These are phyloP conservation scores for Solanum raphanifolium DNA, from an alignment of 257 asterid genomes.

Conservation along the genomic window DNA sequence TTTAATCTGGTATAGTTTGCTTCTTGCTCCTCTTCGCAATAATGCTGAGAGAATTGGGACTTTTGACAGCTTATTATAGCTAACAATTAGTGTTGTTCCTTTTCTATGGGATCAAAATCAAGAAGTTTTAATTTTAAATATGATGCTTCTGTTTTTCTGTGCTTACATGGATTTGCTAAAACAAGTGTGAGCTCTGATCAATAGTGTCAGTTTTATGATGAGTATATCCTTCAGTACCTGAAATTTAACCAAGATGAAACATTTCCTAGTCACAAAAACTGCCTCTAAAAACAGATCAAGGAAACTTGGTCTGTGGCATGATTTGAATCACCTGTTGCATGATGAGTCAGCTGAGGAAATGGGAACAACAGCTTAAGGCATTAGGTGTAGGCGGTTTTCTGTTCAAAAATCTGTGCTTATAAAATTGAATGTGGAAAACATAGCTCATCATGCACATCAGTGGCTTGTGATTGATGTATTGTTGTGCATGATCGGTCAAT, in stretches of 20 bases:
- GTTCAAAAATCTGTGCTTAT: background rate
- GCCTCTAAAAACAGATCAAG: background rate
- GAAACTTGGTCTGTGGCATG: background rate
- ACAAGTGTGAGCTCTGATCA: background rate
- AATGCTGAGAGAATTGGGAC: background rate
- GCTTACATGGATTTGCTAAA: background rate
- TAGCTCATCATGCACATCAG: background rate
- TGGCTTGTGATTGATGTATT: background rate
- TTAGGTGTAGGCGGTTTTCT: background rate
- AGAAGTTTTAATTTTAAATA: background rate
- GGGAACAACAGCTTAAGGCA: too few relatives aligned
- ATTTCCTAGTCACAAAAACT: background rate
- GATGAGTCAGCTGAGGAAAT: background rate
- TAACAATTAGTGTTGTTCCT: background rate
- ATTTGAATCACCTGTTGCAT: background rate
- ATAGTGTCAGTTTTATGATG: background rate
- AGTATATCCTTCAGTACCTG: background rate
- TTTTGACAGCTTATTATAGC: background rate
- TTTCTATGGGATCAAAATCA: background rate
- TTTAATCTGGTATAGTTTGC: fast-evolving
- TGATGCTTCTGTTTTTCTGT: background rate
- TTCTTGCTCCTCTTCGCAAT: background rate
- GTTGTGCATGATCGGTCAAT: background rate
- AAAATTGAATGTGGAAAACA: background rate
- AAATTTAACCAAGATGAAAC: background rate